Conservation (phyloP, 371 early-diverging fungal genomes). For the Blakeslea trispora region DNA sequence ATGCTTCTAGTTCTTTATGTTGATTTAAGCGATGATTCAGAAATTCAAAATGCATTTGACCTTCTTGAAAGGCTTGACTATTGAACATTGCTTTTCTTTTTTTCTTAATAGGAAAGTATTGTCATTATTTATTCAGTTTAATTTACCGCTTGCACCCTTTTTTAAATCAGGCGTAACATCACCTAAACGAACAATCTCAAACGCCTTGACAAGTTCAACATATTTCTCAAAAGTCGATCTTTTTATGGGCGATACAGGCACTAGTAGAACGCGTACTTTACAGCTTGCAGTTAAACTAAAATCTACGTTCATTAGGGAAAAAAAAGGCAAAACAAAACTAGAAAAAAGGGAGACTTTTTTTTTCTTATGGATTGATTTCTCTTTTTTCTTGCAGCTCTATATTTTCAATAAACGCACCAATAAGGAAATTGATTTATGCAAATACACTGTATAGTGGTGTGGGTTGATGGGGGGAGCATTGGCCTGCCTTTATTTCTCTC, state of each 20-base stretch:
- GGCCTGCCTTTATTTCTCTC: too few relatives aligned
- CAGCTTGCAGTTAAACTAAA: conserved; percentile 59
- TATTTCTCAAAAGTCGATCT: conserved; percentile 66
- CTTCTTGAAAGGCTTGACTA: conserved; percentile 59
- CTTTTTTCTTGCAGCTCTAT: too few relatives aligned
- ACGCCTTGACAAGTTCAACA: conserved; percentile 64
- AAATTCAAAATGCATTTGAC: conserved; percentile 78
- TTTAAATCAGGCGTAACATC: conserved; percentile 64
- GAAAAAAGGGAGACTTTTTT: neutral
- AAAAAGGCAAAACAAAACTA: neutral
- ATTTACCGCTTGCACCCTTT: conserved; percentile 44
- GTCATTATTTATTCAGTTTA: too few relatives aligned
- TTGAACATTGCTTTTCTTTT: conserved; percentile 24
- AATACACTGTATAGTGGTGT: too few relatives aligned
- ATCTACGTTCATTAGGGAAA: conserved; percentile 34
- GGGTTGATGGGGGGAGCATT: too few relatives aligned
- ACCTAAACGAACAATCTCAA: conserved; percentile 53
- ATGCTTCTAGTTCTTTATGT: conserved; percentile 70
- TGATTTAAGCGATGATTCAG: conserved; percentile 68
- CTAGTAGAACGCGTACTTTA: conserved; percentile 70
- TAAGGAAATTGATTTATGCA: too few relatives aligned
- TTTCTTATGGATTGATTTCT: too few relatives aligned
- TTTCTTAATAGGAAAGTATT: too few relatives aligned
- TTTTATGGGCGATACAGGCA: conserved; percentile 76
- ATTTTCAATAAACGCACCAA: too few relatives aligned